These are phyloP conservation scores for Ceratorhiza oryzae-sativae DNA, from an alignment of 1,284 basidiomycete species.

Conservation along the genomic window DNA sequence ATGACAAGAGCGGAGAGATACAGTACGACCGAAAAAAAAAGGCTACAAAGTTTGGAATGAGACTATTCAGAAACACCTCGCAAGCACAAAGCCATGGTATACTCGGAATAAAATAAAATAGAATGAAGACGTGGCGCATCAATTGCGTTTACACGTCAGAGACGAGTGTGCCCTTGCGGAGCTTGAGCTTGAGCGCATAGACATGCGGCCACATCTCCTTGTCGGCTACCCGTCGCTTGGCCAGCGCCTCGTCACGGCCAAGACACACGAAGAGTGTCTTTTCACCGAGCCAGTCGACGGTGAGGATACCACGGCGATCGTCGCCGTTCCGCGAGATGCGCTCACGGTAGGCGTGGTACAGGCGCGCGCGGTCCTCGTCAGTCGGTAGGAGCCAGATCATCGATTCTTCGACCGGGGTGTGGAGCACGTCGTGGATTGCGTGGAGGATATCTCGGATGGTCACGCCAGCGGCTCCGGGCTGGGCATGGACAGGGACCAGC, in stretches of 20 bases:
- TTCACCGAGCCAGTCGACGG: conserved; percentile 30
- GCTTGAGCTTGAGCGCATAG: conserved; percentile 34
- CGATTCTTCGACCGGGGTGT: conserved; percentile 8
- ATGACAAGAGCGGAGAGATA: background rate
- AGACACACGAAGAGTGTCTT: conserved; percentile 31
- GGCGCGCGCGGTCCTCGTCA: conserved; percentile 9
- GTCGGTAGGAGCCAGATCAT: conserved; percentile 11
- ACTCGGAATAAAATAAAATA: background rate
- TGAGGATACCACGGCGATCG: conserved; percentile 7
- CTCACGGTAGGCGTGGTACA: conserved; percentile 17
- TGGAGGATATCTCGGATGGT: conserved; percentile 18
- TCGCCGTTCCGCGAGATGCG: conserved; percentile 12
- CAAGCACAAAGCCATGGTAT: background rate
- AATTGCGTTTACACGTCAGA: conserved; percentile 21
- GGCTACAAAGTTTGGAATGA: background rate
- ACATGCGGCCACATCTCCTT: conserved; percentile 34
- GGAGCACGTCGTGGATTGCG: background rate
- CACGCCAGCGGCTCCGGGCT: conserved; percentile 14
- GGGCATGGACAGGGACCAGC: conserved; percentile 27
- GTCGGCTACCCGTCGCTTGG: conserved; percentile 28
- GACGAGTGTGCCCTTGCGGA: conserved; percentile 24
- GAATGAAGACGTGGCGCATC: background rate
- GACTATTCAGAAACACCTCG: background rate
- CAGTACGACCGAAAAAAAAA: background rate
- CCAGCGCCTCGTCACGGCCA: conserved; percentile 28